Percentiles rank a stretch among this genome's conserved stretches.
These are phyloP conservation scores for Microcera coccophila DNA, from an alignment of 2,329 filamentous ascomycete species.

Conservation along the genomic window DNA sequence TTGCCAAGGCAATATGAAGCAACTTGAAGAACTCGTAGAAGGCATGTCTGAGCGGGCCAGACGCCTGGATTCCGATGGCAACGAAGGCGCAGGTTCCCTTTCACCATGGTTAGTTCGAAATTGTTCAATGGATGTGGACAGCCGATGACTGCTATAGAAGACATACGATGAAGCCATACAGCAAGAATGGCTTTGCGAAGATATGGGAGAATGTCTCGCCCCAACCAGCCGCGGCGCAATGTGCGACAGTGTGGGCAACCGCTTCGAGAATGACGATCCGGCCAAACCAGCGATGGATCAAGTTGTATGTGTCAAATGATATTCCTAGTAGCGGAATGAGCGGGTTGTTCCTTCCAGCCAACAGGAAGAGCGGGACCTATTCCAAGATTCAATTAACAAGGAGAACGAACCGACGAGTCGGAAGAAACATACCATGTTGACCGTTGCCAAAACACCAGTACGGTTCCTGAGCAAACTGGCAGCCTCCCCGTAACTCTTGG, in stretches of 20 bases:
- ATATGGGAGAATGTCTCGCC: constrained; percentile 32
- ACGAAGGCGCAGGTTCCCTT: constrained; percentile 59
- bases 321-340: constrained; percentile 68
- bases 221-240: constrained; percentile 52
- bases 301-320: constrained; percentile 78
- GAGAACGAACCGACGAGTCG: background rate
- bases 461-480: constrained; percentile 59
- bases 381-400: constrained; percentile 3
- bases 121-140: too few species aligned
- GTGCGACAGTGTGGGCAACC: constrained; percentile 62
- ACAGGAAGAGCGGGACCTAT: constrained; percentile 63
- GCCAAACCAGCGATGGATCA: constrained; percentile 77
- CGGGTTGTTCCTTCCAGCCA: constrained; percentile 75
- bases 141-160: background rate
- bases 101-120: constrained; percentile 8
- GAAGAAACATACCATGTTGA: constrained; percentile 62
- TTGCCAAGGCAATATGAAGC: constrained; percentile 63
- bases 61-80: constrained; percentile 63
- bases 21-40: constrained; percentile 78
- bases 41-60: constrained; percentile 68
- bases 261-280: constrained; percentile 70
- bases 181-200: constrained; percentile 44
- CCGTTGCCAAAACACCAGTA: constrained; percentile 63
- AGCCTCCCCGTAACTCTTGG: constrained; percentile 41
- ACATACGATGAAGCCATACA: constrained; percentile 62